A percentile compares a stretch with the other conserved stretches of the same genome.
phyloP scores from a whole-genome alignment of 2,329 filamentous ascomycete species.

The Trichoderma gracile region DNA sequence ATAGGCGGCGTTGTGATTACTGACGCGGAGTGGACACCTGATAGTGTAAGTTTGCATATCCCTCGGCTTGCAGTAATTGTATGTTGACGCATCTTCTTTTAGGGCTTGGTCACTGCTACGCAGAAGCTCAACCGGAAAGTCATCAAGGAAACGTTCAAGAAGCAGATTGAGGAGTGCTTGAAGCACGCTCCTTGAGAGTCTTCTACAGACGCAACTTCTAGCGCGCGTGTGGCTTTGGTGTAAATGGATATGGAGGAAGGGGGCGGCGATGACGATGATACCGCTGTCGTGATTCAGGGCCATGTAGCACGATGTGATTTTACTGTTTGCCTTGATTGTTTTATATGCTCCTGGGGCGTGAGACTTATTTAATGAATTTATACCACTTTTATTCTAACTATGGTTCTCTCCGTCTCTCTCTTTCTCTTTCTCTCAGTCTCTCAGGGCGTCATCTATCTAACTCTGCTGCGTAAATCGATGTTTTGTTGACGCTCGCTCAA shows the following conservation, averaged over 20 bases:
- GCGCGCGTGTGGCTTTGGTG: not conserved
- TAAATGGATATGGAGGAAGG: not conserved
- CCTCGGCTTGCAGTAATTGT: not conserved
- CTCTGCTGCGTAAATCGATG: too few species aligned
- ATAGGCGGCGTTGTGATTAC: conserved; percentile 74
- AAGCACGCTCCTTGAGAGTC: conserved; percentile 34
- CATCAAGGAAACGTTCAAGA: conserved; percentile 52
- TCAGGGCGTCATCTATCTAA: not conserved
- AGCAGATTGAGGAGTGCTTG: conserved; percentile 50
- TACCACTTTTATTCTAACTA: conserved; percentile 16
- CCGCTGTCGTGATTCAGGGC: conserved; percentile 25
- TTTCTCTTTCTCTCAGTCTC: not conserved
- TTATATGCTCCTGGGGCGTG: conserved; percentile 18
- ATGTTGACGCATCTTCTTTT: conserved; percentile 30
- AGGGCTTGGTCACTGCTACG: conserved; percentile 63
- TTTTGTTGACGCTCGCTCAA: not conserved
- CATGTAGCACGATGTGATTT: conserved; percentile 23
- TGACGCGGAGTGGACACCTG: conserved; percentile 85
- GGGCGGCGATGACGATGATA: conserved; percentile 27
- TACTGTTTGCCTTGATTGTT: conserved; percentile 17
- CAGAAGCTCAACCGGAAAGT: conserved; percentile 60
- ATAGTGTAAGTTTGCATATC: conserved; percentile 63
- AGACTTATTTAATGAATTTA: conserved; percentile 21
- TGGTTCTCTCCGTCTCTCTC: not conserved
- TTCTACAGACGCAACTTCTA: not conserved